Base-by-base conservation (phyloP, 352 stramenopile species). In the Phytophthora europaea region DNA sequence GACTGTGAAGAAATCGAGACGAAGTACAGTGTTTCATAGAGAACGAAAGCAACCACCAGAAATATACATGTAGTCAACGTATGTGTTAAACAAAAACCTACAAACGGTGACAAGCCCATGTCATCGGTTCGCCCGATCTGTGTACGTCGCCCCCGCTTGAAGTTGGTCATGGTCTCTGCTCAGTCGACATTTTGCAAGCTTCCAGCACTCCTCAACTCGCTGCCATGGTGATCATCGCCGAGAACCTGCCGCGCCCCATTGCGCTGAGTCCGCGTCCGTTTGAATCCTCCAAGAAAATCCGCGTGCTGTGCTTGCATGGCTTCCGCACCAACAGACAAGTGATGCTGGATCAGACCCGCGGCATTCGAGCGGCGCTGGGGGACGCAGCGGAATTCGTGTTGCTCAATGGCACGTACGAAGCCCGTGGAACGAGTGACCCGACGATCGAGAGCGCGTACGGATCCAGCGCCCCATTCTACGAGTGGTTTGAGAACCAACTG, bases 241-340 rank as follows among this genome's bases (percentile, higher is more conserved):
- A 70, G 15, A 78, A 75, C 13, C 61, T 78, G 22, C 67, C 72
- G 3, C 33, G 3, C 47, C 72, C 72, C 15, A 67, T 6, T 18
- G 62, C 69, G 43, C 28, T 70, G n/a, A 57, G 16, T 12, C 53
- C 68, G 8, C 62, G 16, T 31, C 16, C 68, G 38, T 70, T 70
- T 38, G 40, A 56, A 18, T 33, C 59, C 18, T 54, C 59, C 58
- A 52, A 54, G 59, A 81, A 79, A 53, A 78, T 88, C 23, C 79
- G 81, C 12, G 78, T 86, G 56, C 55, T 88, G n/a, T 88, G 81
- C 38, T 64, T 88, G 18, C 82, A 90, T 57, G 82, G 82, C 20
- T 90, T 84, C 65, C 82, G 82, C 28, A 88, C 80, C 18, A 90
- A 90, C 64, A 59, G 60, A 31, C 43, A 76, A 43, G 77, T 90